Evolutionary conservation across 2,329 filamentous ascomycete species (phyloP).

Genomic region (Trichoderma gracile): DNA sequence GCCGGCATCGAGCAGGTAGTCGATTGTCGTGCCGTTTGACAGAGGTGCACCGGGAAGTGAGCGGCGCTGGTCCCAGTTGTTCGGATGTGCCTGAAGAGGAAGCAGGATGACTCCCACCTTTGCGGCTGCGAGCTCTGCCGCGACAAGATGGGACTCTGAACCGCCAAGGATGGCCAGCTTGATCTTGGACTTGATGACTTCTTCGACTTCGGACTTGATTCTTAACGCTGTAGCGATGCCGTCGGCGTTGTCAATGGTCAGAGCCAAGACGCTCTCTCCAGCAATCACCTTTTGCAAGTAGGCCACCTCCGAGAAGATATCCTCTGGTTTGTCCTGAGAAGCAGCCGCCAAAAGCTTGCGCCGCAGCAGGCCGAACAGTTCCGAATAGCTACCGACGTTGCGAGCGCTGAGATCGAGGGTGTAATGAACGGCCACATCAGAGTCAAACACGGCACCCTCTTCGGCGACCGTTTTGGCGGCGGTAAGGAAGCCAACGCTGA

Average conservation of each 20-base stretch:
- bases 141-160: conserved; percentile 63
- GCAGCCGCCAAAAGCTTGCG: conserved; percentile 56
- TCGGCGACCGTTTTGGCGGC: conserved; percentile 49
- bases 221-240: conserved; percentile 60
- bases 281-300: conserved; percentile 57
- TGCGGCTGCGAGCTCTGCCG: conserved; percentile 57
- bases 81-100: conserved; percentile 57
- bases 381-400: conserved; percentile 54
- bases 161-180: conserved; percentile 61
- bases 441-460: conserved; percentile 52
- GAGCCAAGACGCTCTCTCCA: conserved; percentile 55
- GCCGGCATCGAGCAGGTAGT: conserved; percentile 58
- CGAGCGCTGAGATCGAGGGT: conserved; percentile 48
- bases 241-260: conserved; percentile 64
- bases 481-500: conserved; percentile 60
- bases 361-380: conserved; percentile 53
- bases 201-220: conserved; percentile 59
- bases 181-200: conserved; percentile 42
- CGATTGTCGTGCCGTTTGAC: conserved; percentile 63
- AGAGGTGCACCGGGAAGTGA: conserved; percentile 64
- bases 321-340: conserved; percentile 39
- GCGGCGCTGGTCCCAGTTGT: conserved; percentile 61
- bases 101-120: conserved; percentile 60
- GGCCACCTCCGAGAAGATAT: conserved; percentile 50
- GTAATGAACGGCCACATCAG: conserved; percentile 60